phyloP scores from a whole-genome alignment of 371 early-diverging fungal species.

The Rhizopus microsporus region DNA sequence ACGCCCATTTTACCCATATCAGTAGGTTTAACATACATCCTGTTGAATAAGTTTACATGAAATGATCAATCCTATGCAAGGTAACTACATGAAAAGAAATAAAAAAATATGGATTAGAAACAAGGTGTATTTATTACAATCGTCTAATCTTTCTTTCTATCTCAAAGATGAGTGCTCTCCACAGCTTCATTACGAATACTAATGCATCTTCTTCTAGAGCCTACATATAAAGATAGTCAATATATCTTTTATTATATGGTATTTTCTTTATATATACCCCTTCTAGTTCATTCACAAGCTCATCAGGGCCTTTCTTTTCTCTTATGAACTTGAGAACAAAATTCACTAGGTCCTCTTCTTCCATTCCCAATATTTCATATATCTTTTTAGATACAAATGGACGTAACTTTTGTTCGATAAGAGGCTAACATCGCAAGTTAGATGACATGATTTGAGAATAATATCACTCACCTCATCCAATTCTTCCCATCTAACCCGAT shows the following conservation, averaged over 20 bases:
- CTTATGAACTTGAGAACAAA: constrained; percentile 72
- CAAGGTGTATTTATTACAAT: constrained; percentile 16
- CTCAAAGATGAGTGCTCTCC: constrained; percentile 86
- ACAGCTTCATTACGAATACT: constrained; percentile 80
- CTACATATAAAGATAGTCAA: constrained; percentile 32
- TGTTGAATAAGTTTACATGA: too few species aligned
- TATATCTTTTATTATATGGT: background rate
- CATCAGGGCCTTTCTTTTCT: constrained; percentile 50
- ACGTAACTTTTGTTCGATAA: constrained; percentile 65
- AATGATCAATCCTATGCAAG: too few species aligned
- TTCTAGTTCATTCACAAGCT: constrained; percentile 70
- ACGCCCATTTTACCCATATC: too few species aligned
- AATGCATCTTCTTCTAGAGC: constrained; percentile 82
- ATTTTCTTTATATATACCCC: constrained; percentile 36
- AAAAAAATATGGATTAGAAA: background rate
- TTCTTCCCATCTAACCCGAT: constrained; percentile 78
- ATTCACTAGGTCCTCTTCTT: constrained; percentile 69
- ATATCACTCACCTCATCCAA: constrained; percentile 61
- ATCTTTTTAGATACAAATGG: constrained; percentile 81
- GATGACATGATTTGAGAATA: background rate
- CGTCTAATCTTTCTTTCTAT: constrained; percentile 63
- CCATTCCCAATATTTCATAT: constrained; percentile 70
- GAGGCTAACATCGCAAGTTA: constrained; percentile 24
- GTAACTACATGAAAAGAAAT: too few species aligned
- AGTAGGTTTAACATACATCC: too few species aligned